Conservation (phyloP, 352 stramenopile species). For the Globisporangium cystogenes region DNA sequence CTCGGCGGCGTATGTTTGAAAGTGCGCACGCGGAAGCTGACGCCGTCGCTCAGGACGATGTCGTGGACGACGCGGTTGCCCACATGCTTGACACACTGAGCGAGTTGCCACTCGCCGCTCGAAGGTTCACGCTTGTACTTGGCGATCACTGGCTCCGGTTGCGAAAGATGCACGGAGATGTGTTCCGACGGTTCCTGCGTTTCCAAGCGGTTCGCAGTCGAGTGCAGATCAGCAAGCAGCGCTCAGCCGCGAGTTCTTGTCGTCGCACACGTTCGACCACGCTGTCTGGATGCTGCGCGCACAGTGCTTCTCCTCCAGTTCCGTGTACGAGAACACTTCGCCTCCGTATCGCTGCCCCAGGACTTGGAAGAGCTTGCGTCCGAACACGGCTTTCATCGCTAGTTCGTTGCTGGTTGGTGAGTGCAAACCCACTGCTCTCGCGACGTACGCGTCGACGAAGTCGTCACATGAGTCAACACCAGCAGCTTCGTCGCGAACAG, state of each 20-base stretch:
- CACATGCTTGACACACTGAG: no score
- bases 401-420: no score
- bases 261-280: slow-evolving; percentile 1
- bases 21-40: background rate
- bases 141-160: background rate
- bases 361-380: no score
- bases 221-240: background rate
- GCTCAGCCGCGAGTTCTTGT: background rate
- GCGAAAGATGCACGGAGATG: background rate
- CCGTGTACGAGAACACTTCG: background rate
- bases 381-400: no score
- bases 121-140: no score
- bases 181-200: background rate
- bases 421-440: no score
- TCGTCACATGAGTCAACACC: no score
- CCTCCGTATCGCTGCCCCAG: no score
- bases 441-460: no score
- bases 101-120: no score
- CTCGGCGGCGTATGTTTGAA: background rate
- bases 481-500: no score
- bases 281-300: background rate
- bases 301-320: background rate
- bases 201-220: background rate
- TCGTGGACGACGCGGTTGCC: background rate
- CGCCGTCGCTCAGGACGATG: background rate